These are phyloP conservation scores for Gastrodia elata DNA, from an alignment of 106 monocot species.

Conservation along the genomic window DNA sequence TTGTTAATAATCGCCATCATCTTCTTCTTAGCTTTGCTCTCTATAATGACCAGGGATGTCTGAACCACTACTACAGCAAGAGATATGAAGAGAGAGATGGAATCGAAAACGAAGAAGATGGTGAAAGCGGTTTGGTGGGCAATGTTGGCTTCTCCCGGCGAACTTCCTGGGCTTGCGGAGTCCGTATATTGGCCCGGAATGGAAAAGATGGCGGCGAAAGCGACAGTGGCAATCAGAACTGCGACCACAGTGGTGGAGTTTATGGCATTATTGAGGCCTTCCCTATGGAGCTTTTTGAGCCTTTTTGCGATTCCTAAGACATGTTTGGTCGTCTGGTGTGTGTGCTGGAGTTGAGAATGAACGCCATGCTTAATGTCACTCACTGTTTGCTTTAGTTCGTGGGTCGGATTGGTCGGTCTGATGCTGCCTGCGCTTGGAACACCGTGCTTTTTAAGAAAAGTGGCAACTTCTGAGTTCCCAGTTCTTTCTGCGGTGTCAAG, in stretches of 20 bases:
- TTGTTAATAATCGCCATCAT: constrained; percentile 97
- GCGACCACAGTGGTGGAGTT: constrained; percentile 91
- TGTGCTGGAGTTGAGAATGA: constrained; percentile 76
- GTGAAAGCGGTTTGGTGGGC: constrained; percentile 52
- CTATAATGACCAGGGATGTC: constrained; percentile 80
- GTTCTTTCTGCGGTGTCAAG: constrained; percentile 77
- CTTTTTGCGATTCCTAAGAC: constrained; percentile 70
- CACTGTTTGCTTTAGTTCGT: constrained; percentile 65
- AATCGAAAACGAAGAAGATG: constrained; percentile 87
- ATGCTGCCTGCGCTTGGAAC: constrained; percentile 44
- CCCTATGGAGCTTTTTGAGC: constrained; percentile 75
- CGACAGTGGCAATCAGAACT: constrained; percentile 85
- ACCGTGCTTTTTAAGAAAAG: constrained; percentile 35
- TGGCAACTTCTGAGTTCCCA: constrained; percentile 35
- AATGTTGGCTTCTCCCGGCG: constrained; percentile 69
- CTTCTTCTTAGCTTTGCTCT: constrained; percentile 77
- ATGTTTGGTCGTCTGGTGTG: constrained; percentile 54
- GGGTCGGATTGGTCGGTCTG: constrained; percentile 32
- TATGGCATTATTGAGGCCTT: constrained; percentile 90
- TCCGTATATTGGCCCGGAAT: constrained; percentile 69
- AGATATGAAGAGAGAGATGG: constrained; percentile 78
- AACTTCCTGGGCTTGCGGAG: constrained; percentile 26
- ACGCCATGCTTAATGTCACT: constrained; percentile 91
- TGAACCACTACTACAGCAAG: constrained; percentile 90
- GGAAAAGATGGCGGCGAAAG: constrained; percentile 82